Evolutionary conservation across 495 filamentous ascomycete species (phyloP).

Genomic region (Podospora didyma): DNA sequence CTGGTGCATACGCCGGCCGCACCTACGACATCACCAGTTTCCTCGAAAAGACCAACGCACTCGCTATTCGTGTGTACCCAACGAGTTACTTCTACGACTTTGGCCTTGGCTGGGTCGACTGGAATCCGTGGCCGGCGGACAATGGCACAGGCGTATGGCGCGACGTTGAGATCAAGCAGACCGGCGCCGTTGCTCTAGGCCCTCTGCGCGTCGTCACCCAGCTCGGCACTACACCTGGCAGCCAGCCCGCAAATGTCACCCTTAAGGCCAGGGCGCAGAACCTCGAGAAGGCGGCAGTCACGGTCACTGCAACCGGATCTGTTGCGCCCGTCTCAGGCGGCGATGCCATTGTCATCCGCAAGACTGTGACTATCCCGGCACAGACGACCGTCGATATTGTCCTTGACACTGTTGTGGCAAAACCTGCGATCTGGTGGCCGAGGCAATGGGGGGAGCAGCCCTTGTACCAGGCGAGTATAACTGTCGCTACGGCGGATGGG

Average conservation of each 20-base stretch:
- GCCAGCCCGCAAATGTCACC: constrained; percentile 35
- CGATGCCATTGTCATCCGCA: constrained; percentile 17
- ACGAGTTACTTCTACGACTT: constrained; percentile 58
- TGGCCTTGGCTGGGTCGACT: constrained; percentile 59
- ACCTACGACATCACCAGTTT: constrained; percentile 49
- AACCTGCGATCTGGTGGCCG: constrained; percentile 47
- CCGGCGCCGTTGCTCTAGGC: constrained; percentile 49
- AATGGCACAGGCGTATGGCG: constrained; percentile 61
- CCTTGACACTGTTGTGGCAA: constrained; percentile 30
- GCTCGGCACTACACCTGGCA: constrained; percentile 25
- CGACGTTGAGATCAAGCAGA: constrained; percentile 55
- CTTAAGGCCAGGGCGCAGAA: constrained; percentile 50
- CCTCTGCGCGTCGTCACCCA: constrained; percentile 47
- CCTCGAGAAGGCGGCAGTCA: constrained; percentile 33
- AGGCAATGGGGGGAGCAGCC: constrained; percentile 48
- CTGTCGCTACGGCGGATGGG: constrained; percentile 30
- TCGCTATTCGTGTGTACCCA: constrained; percentile 52
- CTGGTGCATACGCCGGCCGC: constrained; percentile 54
- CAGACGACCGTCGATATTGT: constrained; percentile 34
- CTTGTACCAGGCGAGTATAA: constrained; percentile 35
- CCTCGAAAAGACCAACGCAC: constrained; percentile 40
- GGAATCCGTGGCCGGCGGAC: constrained; percentile 61
- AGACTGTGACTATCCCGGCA: constrained; percentile 36
- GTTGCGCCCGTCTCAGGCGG: constrained; percentile 29
- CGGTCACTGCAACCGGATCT: constrained; percentile 34